Conservation (phyloP, 2,329 filamentous ascomycete genomes). For the Bipolaris gigantea region DNA sequence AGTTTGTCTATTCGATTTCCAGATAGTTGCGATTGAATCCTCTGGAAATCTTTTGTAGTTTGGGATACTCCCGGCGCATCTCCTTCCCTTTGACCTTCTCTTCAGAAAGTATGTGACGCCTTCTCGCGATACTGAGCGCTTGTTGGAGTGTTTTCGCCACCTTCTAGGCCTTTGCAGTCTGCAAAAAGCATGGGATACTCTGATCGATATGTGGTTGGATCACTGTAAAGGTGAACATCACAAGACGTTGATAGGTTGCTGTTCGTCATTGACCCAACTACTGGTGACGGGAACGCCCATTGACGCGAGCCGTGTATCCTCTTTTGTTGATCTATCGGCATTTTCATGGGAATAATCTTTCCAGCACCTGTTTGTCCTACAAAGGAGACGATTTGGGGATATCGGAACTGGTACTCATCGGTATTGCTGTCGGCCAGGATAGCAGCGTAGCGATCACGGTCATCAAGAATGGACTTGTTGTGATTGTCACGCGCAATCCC, state of each 20-base stretch:
- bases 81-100: too few relatives aligned
- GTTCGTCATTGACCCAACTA: conserved; percentile 10
- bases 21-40: not conserved
- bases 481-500: too few relatives aligned
- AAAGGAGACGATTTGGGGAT: not conserved
- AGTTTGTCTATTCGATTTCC: conserved; percentile 14
- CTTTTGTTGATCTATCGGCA: conserved; percentile 45
- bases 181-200: conserved; percentile 52
- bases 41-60: not conserved
- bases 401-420: too few relatives aligned
- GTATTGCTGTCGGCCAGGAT: too few relatives aligned
- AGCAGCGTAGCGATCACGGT: too few relatives aligned
- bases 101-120: not conserved
- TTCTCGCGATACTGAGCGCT: conserved; percentile 14
- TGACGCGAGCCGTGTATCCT: conserved; percentile 4
- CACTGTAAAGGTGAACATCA: conserved; percentile 51
- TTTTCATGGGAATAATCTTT: conserved; percentile 55
- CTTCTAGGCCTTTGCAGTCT: conserved; percentile 58
- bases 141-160: conserved; percentile 50
- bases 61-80: too few relatives aligned
- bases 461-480: too few relatives aligned
- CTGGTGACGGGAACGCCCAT: conserved; percentile 22
- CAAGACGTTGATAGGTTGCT: conserved; percentile 20
- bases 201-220: conserved; percentile 48
- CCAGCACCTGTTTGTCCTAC: conserved; percentile 40